Evolutionary conservation across 108 stramenopile genomes (phyloP).

Genomic region (Phaeodactylum tricornutum): DNA sequence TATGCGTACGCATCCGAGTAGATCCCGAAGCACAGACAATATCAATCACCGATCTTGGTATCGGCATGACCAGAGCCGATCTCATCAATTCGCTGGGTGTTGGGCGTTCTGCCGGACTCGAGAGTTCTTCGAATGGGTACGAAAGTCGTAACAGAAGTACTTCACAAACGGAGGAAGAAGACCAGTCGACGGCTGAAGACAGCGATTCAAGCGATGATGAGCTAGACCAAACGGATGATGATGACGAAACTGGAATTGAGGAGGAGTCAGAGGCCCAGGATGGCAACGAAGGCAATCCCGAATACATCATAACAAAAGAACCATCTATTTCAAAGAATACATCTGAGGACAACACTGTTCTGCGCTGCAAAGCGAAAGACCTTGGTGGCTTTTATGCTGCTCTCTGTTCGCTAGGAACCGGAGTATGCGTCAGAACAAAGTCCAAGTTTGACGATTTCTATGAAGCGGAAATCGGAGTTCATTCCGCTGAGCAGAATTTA

Average conservation of each 20-base stretch:
- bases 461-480: slow-evolving; percentile 17
- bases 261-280: slow-evolving; percentile 3
- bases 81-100: slow-evolving; percentile 33
- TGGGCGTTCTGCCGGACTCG: slow-evolving; percentile 11
- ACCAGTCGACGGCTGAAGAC: slow-evolving; percentile 1
- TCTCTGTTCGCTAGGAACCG: slow-evolving; percentile 19
- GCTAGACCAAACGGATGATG: slow-evolving; percentile 5
- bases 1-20: slow-evolving; percentile 10
- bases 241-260: slow-evolving; percentile 6
- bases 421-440: slow-evolving; percentile 30
- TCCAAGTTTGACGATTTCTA: slow-evolving; percentile 42
- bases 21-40: slow-evolving; percentile 5
- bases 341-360: background rate
- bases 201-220: slow-evolving; percentile 5
- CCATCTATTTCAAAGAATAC: background rate
- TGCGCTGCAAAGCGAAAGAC: slow-evolving; percentile 4
- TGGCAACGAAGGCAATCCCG: background rate
- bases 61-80: slow-evolving; percentile 32
- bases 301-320: too few species aligned
- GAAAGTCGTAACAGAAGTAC: too few species aligned
- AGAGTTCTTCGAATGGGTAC: background rate
- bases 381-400: slow-evolving; percentile 40
- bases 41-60: slow-evolving; percentile 32
- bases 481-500: background rate
- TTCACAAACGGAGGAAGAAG: too few species aligned